Base-by-base conservation (phyloP, 2,329 filamentous ascomycete species). In the Emericellopsis atlantica region DNA sequence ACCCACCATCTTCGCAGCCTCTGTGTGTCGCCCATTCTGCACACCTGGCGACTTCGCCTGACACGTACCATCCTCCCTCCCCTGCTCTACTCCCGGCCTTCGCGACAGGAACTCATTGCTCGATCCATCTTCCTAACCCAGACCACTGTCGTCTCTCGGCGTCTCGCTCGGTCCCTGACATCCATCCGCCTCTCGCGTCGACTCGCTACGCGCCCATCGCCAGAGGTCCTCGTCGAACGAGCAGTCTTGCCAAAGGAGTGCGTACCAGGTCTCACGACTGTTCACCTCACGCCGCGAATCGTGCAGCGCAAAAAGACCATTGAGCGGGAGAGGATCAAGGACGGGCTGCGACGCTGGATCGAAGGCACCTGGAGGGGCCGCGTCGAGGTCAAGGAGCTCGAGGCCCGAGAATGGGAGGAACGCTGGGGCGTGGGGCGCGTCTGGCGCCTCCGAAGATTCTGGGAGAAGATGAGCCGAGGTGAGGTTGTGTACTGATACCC, bases 291-390 rank as follows among this genome's bases (percentile, higher is more conserved):
- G 1, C 79, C 79, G 1, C 70, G 65, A 1, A 60, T 84, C 29
- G 72, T 83, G n/a, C 77, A 76, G 23, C 68, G 69, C 47, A 74
- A 74, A 51, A 66, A 74, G 42, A 72, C 70, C 11, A 67, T 85
- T 14, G 81, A 85, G 60, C 71, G 72, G 48, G 79, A 84, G 60
- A 67, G 68, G 44, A 65, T 85, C 35, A 84, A 84, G 54, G 80
- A 85, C 50, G 69, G 69, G 14, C 57, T 86, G 45, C 61, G 79
- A 32, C 66, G 69, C 11, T 84, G 79, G 77, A 68, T 85, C 3
- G 79, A 71, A 24, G 61, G 56, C n/a, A 71, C 72, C 22, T 76
- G 70, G 71, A 63, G 58, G 33, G 60, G 70, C 16, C 34, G 58
- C 33, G 60, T 70, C 16, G 40, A 75, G 55, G 72, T 76, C 4